Evolutionary conservation across 116 monocot species (phyloP).

Genomic region (Trichopus zeylanicus): DNA sequence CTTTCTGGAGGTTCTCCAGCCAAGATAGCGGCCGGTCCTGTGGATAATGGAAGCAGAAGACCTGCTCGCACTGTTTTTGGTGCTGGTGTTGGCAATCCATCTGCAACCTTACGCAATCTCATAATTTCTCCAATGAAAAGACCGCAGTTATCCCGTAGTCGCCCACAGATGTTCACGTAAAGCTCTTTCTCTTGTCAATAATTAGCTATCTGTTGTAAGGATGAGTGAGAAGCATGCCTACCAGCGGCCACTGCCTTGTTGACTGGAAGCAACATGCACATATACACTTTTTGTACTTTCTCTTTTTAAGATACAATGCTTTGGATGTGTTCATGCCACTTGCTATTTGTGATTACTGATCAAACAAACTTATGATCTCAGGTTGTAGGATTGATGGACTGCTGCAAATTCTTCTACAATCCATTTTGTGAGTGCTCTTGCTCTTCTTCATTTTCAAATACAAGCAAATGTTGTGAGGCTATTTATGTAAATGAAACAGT

Average conservation of each 20-base stretch:
- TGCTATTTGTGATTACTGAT: too few species aligned
- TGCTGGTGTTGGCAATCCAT: slow-evolving; percentile 54
- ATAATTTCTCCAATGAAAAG: slow-evolving; percentile 88
- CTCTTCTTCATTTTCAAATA: background rate
- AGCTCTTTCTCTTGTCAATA: background rate
- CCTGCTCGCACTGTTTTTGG: slow-evolving; percentile 40
- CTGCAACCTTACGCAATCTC: slow-evolving; percentile 80
- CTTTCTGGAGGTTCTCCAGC: slow-evolving; percentile 71
- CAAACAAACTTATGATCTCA: background rate
- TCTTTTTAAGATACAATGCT: too few species aligned
- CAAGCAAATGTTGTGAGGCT: background rate
- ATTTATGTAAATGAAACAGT: background rate
- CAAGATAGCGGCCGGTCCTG: slow-evolving; percentile 17
- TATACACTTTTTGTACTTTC: too few species aligned
- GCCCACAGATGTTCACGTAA: slow-evolving; percentile 84
- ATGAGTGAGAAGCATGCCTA: background rate
- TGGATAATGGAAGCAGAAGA: slow-evolving; percentile 39
- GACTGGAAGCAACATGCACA: too few species aligned
- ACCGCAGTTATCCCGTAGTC: slow-evolving; percentile 73
- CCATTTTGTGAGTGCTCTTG: background rate
- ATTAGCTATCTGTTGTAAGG: background rate
- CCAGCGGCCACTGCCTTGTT: background rate
- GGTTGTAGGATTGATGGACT: background rate
- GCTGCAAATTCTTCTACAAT: background rate
- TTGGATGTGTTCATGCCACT: too few species aligned